Conservation (phyloP, 2,329 filamentous ascomycete genomes). For the Aspergillus pseudonomiae region DNA sequence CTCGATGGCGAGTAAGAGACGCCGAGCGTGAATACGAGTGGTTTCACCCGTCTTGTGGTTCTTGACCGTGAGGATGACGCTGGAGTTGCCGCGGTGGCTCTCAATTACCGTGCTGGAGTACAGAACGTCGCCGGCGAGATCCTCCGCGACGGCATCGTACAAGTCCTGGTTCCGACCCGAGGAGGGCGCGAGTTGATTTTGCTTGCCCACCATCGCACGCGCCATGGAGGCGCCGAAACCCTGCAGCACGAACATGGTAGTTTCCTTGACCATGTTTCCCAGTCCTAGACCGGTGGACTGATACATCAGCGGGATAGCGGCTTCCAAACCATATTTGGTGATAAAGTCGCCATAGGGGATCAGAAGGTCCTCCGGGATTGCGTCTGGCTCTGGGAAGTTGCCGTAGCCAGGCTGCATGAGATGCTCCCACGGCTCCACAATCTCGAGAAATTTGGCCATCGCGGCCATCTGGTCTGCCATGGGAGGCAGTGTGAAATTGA, state of each 20-base stretch:
- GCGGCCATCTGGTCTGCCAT: constrained; percentile 15
- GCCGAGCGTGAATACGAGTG: constrained; percentile 36
- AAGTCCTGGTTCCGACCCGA: constrained; percentile 43
- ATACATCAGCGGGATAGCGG: constrained; percentile 19
- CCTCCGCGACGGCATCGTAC: constrained; percentile 43
- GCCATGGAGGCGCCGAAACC: constrained; percentile 21
- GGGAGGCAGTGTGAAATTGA: constrained; percentile 11
- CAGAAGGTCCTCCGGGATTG: constrained; percentile 27
- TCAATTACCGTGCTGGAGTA: constrained; percentile 40
- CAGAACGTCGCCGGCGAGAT: constrained; percentile 45
- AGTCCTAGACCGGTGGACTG: constrained; percentile 19
- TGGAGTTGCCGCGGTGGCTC: constrained; percentile 24
- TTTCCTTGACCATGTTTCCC: constrained; percentile 17
- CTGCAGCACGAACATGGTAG: constrained; percentile 19
- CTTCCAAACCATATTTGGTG: constrained; percentile 25
- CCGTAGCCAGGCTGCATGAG: constrained; percentile 20
- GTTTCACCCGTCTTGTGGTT: constrained; percentile 29
- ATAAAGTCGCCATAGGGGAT: constrained; percentile 27
- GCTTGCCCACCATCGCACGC: constrained; percentile 35
- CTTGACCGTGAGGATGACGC: constrained; percentile 36
- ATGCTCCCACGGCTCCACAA: constrained; percentile 22
- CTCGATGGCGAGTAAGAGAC: constrained; percentile 43
- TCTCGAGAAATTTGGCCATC: constrained; percentile 22
- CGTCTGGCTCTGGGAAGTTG: constrained; percentile 18
- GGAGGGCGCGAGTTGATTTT: constrained; percentile 33